Evolutionary conservation across 257 asterid species (phyloP).

Genomic region (Pogostemon cablin): DNA sequence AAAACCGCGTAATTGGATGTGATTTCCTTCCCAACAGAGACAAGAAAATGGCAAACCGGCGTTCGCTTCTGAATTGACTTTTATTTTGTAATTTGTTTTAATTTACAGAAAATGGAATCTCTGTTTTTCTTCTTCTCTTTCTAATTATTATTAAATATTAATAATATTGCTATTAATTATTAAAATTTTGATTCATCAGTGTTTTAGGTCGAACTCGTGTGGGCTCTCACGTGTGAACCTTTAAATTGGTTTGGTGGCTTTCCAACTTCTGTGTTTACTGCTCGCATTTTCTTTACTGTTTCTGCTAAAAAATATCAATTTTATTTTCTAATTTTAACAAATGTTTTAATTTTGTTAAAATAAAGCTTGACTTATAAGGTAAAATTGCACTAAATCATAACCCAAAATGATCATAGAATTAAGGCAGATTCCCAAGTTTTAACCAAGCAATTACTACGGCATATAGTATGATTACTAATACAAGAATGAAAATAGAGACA

Average conservation of each 20-base stretch:
- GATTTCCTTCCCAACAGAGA: conserved; percentile 17
- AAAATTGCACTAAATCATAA: no score
- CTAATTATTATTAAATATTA: neutral
- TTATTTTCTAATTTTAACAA: no score
- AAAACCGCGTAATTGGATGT: conserved; percentile 31
- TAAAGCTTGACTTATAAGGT: no score
- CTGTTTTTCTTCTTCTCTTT: conserved; percentile 1
- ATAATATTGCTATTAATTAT: neutral
- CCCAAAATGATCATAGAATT: no score
- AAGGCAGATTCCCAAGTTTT: no score
- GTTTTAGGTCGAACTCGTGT: conserved; percentile 26
- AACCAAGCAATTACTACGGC: no score
- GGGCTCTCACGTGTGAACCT: conserved; percentile 11
- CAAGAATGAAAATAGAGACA: no score
- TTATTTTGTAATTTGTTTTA: neutral
- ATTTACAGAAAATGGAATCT: neutral
- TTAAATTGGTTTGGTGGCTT: conserved; percentile 1
- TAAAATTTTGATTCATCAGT: neutral
- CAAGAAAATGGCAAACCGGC: conserved; percentile 33
- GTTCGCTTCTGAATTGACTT: conserved; percentile 35
- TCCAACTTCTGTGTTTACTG: no score
- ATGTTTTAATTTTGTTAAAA: neutral
- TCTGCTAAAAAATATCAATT: no score
- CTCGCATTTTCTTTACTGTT: neutral
- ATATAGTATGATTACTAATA: no score